Conservation (phyloP, 2,329 filamentous ascomycete genomes). For the Hyphodiscus sp. region DNA sequence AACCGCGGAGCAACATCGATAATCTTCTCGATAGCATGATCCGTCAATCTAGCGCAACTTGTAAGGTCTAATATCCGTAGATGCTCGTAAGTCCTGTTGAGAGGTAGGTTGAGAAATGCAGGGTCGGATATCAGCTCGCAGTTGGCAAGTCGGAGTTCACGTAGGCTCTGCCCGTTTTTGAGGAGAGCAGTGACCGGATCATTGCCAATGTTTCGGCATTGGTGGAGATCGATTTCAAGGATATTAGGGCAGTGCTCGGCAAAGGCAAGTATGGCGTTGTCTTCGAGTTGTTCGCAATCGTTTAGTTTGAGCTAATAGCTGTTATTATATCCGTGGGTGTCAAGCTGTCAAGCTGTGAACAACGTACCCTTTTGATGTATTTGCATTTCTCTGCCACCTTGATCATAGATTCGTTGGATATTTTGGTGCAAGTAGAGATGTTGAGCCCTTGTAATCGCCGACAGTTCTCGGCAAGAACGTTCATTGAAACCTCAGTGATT, state of each 20-base stretch:
- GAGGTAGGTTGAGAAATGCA: conserved; percentile 77
- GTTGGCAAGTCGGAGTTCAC: conserved; percentile 80
- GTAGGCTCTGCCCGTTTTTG: conserved; percentile 70
- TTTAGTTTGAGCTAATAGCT: conserved; percentile 77
- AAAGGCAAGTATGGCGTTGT: conserved; percentile 76
- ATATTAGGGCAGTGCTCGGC: conserved; percentile 86
- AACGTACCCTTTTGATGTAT: conserved; percentile 74
- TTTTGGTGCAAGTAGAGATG: conserved; percentile 75
- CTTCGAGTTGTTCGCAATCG: conserved; percentile 77
- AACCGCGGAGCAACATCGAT: conserved; percentile 80
- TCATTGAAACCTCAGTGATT: conserved; percentile 76
- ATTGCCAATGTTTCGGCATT: conserved; percentile 75
- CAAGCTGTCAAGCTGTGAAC: background rate
- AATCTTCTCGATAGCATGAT: conserved; percentile 82
- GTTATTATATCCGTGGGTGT: conserved; percentile 10
- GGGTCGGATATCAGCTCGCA: conserved; percentile 79
- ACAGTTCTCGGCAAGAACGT: conserved; percentile 74
- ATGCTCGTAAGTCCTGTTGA: conserved; percentile 68
- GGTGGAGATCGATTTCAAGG: conserved; percentile 91
- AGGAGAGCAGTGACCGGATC: conserved; percentile 77
- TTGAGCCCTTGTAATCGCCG: conserved; percentile 85
- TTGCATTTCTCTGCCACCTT: conserved; percentile 74
- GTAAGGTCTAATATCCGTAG: conserved; percentile 91
- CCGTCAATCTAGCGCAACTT: conserved; percentile 76
- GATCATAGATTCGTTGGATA: conserved; percentile 82